phyloP scores from a whole-genome alignment of 1,284 basidiomycete species.

The Mycosarcoma mackinlayi region DNA sequence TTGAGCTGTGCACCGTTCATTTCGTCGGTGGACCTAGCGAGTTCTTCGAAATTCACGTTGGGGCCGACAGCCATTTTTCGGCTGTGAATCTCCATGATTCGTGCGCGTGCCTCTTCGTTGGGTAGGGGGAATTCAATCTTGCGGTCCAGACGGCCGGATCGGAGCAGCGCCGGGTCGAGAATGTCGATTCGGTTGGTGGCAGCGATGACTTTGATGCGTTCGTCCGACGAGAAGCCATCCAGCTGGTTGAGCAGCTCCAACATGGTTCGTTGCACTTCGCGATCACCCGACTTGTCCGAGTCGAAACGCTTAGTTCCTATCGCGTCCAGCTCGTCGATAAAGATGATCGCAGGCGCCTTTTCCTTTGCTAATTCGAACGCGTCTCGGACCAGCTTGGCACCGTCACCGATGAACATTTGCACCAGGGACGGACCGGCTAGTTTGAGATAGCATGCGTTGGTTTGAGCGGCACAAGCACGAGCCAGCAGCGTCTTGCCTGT shows the following conservation, averaged over 20 bases:
- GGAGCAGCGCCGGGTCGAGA: conserved; percentile 81
- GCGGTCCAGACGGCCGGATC: conserved; percentile 80
- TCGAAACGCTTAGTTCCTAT: conserved; percentile 99
- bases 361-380: conserved; percentile 97
- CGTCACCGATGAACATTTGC: conserved; percentile 91
- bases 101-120: conserved; percentile 78
- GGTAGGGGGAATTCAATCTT: conserved; percentile 86
- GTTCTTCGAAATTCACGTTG: conserved; percentile 81
- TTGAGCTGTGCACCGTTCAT: conserved; percentile 77
- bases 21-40: conserved; percentile 80
- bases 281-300: conserved; percentile 95
- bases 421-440: conserved; percentile 81
- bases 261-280: conserved; percentile 99
- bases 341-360: conserved; percentile 96
- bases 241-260: conserved; percentile 93
- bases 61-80: conserved; percentile 88
- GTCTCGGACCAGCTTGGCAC: conserved; percentile 97
- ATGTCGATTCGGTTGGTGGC: conserved; percentile 99
- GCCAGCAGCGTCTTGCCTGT: conserved; percentile 98
- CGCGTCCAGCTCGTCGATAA: conserved; percentile 99
- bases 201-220: conserved; percentile 98
- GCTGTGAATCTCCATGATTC: conserved; percentile 83
- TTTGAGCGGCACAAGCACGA: conserved; percentile 85
- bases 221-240: conserved; percentile 86
- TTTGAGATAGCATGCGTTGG: conserved; percentile 83